A percentile compares a stretch with the other conserved stretches of the same genome.
phyloP scores from a whole-genome alignment of 192 early-diverging fungal species.

The Oehlia diaphana region DNA sequence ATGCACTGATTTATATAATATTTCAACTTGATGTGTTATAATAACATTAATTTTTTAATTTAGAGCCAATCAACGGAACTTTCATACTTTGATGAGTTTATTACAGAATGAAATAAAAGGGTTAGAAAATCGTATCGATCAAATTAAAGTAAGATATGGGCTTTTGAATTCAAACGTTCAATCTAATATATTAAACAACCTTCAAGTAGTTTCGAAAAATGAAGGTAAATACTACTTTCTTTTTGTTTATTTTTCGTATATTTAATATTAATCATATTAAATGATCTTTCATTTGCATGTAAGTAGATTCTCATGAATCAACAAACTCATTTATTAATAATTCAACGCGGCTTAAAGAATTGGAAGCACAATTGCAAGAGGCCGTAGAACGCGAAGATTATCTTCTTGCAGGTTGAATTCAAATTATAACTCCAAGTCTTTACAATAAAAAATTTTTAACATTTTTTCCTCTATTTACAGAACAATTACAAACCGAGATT shows the following conservation, averaged over 20 bases:
- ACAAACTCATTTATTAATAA: not conserved
- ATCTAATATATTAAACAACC: not conserved
- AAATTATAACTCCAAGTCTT: not conserved
- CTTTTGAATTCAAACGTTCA: not conserved
- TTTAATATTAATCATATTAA: not conserved
- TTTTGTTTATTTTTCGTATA: too few species aligned
- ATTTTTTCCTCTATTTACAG: not conserved
- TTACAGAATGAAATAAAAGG: constrained; percentile 22
- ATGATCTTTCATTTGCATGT: not conserved
- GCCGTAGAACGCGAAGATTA: not conserved
- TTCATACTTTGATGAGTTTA: not conserved
- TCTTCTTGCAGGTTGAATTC: constrained; percentile 5
- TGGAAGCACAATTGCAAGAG: not conserved
- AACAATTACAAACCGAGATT: constrained; percentile 8
- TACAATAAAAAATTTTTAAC: not conserved
- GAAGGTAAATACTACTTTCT: not conserved
- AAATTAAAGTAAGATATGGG: constrained; percentile 5
- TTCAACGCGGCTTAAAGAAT: not conserved
- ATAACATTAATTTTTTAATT: not conserved
- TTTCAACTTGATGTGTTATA: not conserved
- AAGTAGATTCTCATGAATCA: not conserved
- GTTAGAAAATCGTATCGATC: constrained; percentile 17
- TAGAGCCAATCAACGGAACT: not conserved
- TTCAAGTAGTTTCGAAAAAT: not conserved
- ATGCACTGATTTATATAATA: not conserved